Evolutionary conservation across 176 grass and related monocot genomes (phyloP), one percentile per base, ranked within the genome.

Genomic region (Tuctoria greenei): DNA sequence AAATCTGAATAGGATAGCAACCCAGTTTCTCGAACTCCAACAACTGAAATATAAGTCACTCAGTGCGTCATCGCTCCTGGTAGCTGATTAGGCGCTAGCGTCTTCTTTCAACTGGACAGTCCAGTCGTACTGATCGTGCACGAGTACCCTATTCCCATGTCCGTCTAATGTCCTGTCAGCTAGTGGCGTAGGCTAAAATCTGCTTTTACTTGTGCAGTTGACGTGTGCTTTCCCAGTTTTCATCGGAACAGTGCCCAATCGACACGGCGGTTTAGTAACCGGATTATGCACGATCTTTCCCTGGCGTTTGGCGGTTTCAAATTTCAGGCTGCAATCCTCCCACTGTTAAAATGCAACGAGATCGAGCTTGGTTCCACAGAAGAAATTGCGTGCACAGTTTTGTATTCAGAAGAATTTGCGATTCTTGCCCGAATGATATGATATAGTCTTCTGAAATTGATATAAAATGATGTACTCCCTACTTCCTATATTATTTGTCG

Each of bases 21-120:
- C 31, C 20, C 14, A 20, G 77, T 64, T 64, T 64, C 60, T 6
- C 20, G 67, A 8, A 20, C 31, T 51, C 38, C 44, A 42, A 59
- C 66, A 40, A 34, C 75, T 20, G 54, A 26, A 47, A 69, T 41
- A 12, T 21, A 43, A 47, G 41, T 83, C 64, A 76, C 21, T 64
- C 72, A 34, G 64, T 76, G 81, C 54, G 16, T 86, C 66, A 86
- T 86, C 66, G 76, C 27, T n/a, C 49, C 26, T 62, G 36, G 5
- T 43, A 7, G 16, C 45, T 20, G 47, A 39, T 24, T 23, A 58
- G 10, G 46, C 44, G n/a, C 12, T 24, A 17, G 25, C 21, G 21
- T 21, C 38, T 10, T 31, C 31, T 31, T 31, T 44, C 26, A 25
- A 25, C n/a, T 21, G 8, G 27, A 21, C 28, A 42, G 25, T 70